A percentile compares a stretch with the other conserved stretches of the same genome.
phyloP scores from a whole-genome alignment of 495 filamentous ascomycete species.

The Opeltia flavorubescens region DNA sequence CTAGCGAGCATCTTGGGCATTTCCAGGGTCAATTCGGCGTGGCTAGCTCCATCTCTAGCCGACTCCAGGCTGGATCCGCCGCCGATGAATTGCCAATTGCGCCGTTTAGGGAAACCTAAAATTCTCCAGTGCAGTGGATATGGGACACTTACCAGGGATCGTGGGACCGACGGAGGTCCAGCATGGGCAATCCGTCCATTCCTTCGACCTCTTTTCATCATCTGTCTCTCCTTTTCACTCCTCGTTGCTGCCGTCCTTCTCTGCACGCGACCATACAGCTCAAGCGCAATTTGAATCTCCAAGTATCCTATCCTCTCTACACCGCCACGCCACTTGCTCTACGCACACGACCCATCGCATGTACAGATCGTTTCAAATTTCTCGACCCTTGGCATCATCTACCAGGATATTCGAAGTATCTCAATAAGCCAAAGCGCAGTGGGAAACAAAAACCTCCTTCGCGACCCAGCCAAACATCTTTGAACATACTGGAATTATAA shows the following conservation, averaged over 20 bases:
- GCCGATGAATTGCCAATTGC: constrained; percentile 2
- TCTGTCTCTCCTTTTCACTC: neutral
- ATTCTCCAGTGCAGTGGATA: neutral
- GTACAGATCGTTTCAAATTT: neutral
- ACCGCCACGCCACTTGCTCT: neutral
- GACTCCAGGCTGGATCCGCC: neutral
- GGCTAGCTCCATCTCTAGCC: neutral
- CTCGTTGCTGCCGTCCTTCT: neutral
- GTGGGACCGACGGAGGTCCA: neutral
- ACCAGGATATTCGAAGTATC: neutral
- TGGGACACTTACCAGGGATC: neutral
- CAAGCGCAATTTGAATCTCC: neutral
- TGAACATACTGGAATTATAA: neutral
- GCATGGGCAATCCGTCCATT: neutral
- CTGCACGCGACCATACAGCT: neutral
- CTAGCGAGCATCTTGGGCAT: neutral
- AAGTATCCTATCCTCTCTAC: neutral
- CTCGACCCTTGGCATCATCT: neutral
- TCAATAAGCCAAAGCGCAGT: constrained; percentile 2
- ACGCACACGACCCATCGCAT: neutral
- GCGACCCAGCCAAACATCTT: neutral
- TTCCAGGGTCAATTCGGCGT: neutral
- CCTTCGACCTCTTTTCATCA: neutral
- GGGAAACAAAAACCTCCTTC: neutral
- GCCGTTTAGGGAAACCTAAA: neutral